Conservation (phyloP, 129 eudicot species). For the Pittosporum tobira region DNA sequence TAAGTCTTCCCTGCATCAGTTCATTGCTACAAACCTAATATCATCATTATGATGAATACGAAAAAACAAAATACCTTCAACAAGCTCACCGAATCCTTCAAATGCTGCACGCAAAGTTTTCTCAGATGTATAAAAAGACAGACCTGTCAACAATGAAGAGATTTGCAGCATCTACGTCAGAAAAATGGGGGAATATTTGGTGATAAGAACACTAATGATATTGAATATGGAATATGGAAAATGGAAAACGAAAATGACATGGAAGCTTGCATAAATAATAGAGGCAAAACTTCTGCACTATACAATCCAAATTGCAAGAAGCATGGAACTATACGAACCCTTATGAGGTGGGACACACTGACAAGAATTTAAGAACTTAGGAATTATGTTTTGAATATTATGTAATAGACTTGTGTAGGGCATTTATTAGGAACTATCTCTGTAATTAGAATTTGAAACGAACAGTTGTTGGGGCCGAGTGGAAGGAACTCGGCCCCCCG, state of each 20-base stretch:
- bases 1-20: neutral
- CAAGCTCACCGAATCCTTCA: conserved; percentile 89
- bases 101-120: conserved; percentile 92
- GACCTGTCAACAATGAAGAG: conserved; percentile 34
- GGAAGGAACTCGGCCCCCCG: too few relatives aligned
- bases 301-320: too few relatives aligned
- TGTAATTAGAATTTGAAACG: too few relatives aligned
- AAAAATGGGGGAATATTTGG: neutral
- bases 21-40: conserved; percentile 1
- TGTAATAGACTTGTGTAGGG: neutral
- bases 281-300: neutral
- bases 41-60: neutral
- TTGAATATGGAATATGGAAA: neutral
- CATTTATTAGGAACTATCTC: too few relatives aligned
- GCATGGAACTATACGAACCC: neutral
- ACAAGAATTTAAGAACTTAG: neutral
- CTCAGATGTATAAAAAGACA: conserved; percentile 95
- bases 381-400: neutral
- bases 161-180: conserved; percentile 7
- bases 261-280: neutral
- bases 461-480: too few relatives aligned
- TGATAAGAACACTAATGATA: neutral
- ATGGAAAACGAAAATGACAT: neutral
- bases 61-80: conserved; percentile 47
- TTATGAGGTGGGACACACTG: neutral